These are phyloP conservation scores for Cystobasidium pallidum DNA, from an alignment of 1,284 basidiomycete genomes.

Conservation along the genomic window DNA sequence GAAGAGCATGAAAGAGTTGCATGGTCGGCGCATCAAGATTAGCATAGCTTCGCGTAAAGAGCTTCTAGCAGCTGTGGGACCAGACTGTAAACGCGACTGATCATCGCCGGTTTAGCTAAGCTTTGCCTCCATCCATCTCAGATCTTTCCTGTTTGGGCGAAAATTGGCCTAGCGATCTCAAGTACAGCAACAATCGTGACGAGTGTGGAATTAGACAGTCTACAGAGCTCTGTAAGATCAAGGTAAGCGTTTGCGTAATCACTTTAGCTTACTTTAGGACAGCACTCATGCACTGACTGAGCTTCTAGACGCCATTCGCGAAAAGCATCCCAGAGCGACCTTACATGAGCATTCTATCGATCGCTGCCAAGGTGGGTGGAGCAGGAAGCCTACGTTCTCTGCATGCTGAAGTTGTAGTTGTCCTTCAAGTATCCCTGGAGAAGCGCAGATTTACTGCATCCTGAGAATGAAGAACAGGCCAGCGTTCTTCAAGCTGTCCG, in stretches of 20 bases:
- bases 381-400: background rate
- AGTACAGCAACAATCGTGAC: slow-evolving; percentile 6
- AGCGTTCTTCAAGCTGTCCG: slow-evolving; percentile 28
- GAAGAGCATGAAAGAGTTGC: background rate
- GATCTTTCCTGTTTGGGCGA: slow-evolving; percentile 40
- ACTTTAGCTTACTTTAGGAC: background rate
- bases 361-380: slow-evolving; percentile 39
- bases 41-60: slow-evolving; percentile 9
- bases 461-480: slow-evolving; percentile 37
- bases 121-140: too few relatives aligned
- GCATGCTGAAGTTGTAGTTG: background rate
- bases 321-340: slow-evolving; percentile 32
- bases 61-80: slow-evolving; percentile 10
- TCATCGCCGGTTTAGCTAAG: too few relatives aligned
- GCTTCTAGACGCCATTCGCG: slow-evolving; percentile 24
- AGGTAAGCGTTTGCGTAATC: slow-evolving; percentile 1
- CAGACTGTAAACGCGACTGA: background rate
- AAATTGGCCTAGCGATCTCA: background rate
- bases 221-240: slow-evolving; percentile 33
- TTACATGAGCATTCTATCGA: slow-evolving; percentile 37
- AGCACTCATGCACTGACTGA: background rate
- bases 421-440: slow-evolving; percentile 33
- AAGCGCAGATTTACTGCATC: slow-evolving; percentile 22
- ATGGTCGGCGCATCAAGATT: slow-evolving; percentile 18
- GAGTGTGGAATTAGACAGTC: slow-evolving; percentile 16